phyloP scores from a whole-genome alignment of 2,329 filamentous ascomycete genomes.

The Hirsutella rhossiliensis region DNA sequence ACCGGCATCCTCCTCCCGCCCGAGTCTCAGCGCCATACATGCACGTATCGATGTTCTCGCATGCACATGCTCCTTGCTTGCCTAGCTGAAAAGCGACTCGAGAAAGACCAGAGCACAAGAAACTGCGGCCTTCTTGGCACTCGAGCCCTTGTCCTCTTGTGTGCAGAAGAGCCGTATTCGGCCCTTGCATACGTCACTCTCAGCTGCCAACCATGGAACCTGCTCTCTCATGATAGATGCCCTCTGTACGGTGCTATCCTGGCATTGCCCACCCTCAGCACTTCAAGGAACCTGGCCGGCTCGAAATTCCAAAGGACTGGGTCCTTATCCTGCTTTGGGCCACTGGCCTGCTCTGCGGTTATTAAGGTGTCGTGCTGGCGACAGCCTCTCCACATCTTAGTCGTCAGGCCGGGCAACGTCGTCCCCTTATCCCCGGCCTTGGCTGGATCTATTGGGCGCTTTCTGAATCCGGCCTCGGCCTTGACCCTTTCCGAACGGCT shows the following conservation, averaged over 20 bases:
- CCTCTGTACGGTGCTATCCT: background rate
- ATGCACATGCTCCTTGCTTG: too few species aligned
- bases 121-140: too few species aligned
- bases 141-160: too few species aligned
- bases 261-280: background rate
- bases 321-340: background rate
- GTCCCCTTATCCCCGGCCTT: background rate
- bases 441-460: background rate
- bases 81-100: too few species aligned
- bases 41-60: too few species aligned
- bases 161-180: background rate
- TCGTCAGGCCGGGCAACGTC: conserved; percentile 1
- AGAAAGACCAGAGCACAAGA: too few species aligned
- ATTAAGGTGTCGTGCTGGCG: conserved; percentile 3
- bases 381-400: conserved; percentile 4
- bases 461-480: conserved; percentile 2
- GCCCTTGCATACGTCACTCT: background rate
- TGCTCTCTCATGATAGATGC: background rate
- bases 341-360: conserved; percentile 3
- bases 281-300: background rate
- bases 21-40: too few species aligned
- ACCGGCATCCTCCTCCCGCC: too few species aligned
- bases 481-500: background rate
- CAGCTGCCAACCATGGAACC: background rate
- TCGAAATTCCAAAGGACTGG: background rate